Conservation (phyloP, 768 basidiomycete species). For the Peribolospora kevripleyi region DNA sequence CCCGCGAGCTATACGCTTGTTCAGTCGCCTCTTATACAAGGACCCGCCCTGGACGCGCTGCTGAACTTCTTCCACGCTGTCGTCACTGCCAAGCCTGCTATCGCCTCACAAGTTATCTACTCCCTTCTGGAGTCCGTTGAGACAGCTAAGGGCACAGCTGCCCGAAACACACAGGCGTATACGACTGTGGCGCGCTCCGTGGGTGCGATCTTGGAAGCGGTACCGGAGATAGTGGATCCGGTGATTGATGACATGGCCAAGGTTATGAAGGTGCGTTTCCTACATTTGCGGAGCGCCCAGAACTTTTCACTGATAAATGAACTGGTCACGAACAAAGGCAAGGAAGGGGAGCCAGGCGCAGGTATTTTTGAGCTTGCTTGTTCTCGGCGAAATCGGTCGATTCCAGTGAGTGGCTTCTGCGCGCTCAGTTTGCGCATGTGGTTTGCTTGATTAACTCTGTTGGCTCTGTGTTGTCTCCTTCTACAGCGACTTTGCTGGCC, state of each 20-base stretch:
- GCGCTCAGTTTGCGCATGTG: neutral
- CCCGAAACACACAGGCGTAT: slow-evolving; percentile 10
- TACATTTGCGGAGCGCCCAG: too few relatives aligned
- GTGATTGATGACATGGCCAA: slow-evolving; percentile 68
- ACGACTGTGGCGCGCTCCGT: slow-evolving; percentile 64
- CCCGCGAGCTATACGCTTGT: slow-evolving; percentile 28
- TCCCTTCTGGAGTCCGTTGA: neutral
- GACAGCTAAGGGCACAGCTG: slow-evolving; percentile 5
- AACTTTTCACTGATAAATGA: neutral
- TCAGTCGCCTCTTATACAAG: slow-evolving; percentile 53
- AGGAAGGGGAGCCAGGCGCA: slow-evolving; percentile 33
- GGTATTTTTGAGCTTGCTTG: slow-evolving; percentile 58
- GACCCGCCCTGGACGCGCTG: slow-evolving; percentile 53
- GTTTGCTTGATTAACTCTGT: neutral
- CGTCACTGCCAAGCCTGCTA: slow-evolving; percentile 42
- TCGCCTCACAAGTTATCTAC: slow-evolving; percentile 19
- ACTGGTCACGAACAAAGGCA: neutral
- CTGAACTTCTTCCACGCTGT: slow-evolving; percentile 59
- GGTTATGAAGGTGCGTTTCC: slow-evolving; percentile 39
- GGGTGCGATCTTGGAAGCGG: slow-evolving; percentile 50
- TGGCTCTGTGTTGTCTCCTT: neutral
- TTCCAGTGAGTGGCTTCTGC: slow-evolving; percentile 36
- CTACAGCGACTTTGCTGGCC: slow-evolving; percentile 61
- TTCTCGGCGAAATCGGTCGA: slow-evolving; percentile 80
- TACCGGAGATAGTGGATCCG: slow-evolving; percentile 48